Evolutionary conservation across 208 protist genomes (phyloP), one percentile per base, ranked within the genome.

Genomic region (Acanthamoeba healyi): DNA sequence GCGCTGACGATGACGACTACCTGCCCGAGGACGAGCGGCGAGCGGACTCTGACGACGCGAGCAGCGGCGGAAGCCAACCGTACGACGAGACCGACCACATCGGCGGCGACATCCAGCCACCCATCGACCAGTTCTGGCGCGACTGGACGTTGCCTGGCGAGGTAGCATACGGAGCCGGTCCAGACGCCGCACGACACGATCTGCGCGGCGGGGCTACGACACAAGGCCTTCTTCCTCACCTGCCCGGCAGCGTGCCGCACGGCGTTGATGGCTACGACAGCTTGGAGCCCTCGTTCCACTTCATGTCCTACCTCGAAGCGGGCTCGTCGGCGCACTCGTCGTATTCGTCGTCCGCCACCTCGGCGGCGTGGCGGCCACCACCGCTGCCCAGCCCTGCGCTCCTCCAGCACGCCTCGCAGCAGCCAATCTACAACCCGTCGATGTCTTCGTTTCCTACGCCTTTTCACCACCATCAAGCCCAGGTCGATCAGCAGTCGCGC

Each of bases 121-220:
- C 74, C 22, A 24, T n/a, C 17, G 40, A 82, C 2, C 36, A 46
- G 22, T 82, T 82, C 44, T 82, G 74, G 74, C 74, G 74, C 74
- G 74, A 82, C 74, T 82, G 74, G 74, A 54, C 74, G 9, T 32
- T 82, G 40, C 74, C 74, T 1, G 65, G 12, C 12, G 65, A 74
- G 0, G 32, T 4, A 0, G 24, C 24, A 9, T 14, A 24, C 15
- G 56, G 17, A 6, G 17, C 56, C 56, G 56, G 56, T 1, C 49
- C 14, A 24, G 15, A 19, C 49, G 49, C 49, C 15, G 6, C 49
- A 54, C 3, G 49, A 54, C 15, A 54, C 22, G 49, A 54, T 22
- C n/a, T n/a, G n/a, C n/a, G n/a, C n/a, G n/a, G n/a, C n/a, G n/a
- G n/a, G n/a, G n/a, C 15, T 54, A 54, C 49, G 49, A 6, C 49